Percentiles rank a stretch among this genome's conserved stretches.
Conservation (phyloP, 495 filamentous ascomycete genomes). For the Tuber melanosporum region DNA sequence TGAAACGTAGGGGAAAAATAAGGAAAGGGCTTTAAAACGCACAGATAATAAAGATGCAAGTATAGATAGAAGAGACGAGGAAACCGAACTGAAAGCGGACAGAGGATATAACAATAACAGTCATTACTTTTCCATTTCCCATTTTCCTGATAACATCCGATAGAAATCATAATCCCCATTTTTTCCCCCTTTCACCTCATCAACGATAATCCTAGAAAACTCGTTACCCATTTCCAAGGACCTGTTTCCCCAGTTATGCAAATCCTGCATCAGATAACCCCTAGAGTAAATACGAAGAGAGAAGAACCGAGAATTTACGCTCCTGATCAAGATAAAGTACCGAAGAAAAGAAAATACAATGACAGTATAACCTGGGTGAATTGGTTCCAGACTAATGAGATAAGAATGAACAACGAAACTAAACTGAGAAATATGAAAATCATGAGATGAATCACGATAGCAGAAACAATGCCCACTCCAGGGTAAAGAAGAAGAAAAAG, state of each 20-base stretch:
- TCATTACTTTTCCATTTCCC: conserved; percentile 5
- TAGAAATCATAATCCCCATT: conserved; percentile 12
- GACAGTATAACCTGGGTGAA: conserved; percentile 27
- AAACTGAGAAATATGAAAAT: conserved; percentile 1
- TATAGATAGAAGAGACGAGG: conserved; percentile 9
- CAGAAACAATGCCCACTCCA: neutral
- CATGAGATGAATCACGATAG: neutral
- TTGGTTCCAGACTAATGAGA: conserved; percentile 33
- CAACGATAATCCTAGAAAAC: conserved; percentile 17
- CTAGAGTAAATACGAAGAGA: conserved; percentile 21
- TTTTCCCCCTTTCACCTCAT: conserved; percentile 16
- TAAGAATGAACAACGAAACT: conserved; percentile 33
- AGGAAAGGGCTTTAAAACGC: conserved; percentile 3
- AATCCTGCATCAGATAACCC: conserved; percentile 11
- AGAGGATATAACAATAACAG: conserved; percentile 8
- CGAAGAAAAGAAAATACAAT: conserved; percentile 20
- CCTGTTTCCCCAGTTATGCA: conserved; percentile 17
- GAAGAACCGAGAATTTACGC: conserved; percentile 8
- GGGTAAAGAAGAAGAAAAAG: neutral
- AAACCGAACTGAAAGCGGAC: conserved; percentile 11
- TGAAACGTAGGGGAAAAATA: conserved; percentile 12
- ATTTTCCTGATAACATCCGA: conserved; percentile 10
- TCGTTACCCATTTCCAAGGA: conserved; percentile 5
- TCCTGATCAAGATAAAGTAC: conserved; percentile 1
- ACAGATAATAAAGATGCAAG: conserved; percentile 15